Evolutionary conservation across 2,329 filamentous ascomycete genomes (phyloP).

Genomic region (Talaromyces rugulosus): DNA sequence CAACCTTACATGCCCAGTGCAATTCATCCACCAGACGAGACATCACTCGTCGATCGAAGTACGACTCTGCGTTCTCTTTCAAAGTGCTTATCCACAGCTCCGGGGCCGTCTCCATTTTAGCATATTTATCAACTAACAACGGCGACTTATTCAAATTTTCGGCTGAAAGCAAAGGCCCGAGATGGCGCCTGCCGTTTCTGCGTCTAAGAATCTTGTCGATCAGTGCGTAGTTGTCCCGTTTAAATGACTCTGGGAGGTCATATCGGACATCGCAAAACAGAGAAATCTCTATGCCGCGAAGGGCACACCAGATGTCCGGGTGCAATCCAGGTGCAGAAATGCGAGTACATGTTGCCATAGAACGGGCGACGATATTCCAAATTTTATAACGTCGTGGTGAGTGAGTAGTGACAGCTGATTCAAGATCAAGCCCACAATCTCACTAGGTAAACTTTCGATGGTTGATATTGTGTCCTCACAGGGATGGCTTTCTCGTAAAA

Average conservation of each 20-base stretch:
- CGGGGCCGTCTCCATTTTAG: not conserved
- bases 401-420: not conserved
- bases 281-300: not conserved
- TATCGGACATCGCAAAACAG: not conserved
- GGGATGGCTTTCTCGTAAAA: not conserved
- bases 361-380: not conserved
- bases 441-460: not conserved
- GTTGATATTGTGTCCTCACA: not conserved
- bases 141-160: not conserved
- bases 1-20: not conserved
- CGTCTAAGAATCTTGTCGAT: not conserved
- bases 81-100: not conserved
- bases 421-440: not conserved
- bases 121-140: not conserved
- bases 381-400: not conserved
- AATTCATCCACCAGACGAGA: not conserved
- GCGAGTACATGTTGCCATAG: not conserved
- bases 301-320: not conserved
- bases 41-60: not conserved
- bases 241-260: not conserved
- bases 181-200: not conserved
- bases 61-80: not conserved
- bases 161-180: not conserved
- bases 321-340: not conserved
- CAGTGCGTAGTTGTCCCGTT: not conserved